Conservation (phyloP, 305 asterid species). For the Striga hermonthica region DNA sequence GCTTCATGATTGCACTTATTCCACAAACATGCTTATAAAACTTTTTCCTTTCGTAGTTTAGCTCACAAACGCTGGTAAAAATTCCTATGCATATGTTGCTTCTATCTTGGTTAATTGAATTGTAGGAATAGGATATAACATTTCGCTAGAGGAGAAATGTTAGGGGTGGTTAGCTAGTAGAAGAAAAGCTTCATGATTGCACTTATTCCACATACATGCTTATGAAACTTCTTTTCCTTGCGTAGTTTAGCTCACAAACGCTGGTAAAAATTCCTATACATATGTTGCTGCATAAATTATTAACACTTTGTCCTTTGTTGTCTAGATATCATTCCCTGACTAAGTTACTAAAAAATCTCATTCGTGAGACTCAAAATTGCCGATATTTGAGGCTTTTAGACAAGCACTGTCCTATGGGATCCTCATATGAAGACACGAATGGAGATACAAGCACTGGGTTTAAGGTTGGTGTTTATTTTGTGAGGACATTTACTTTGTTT, state of each 20-base stretch:
- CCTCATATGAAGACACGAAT: slow-evolving; percentile 36
- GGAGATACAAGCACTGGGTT: slow-evolving; percentile 28
- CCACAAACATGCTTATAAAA: not conserved
- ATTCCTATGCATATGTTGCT: not conserved
- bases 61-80: slow-evolving; percentile 12
- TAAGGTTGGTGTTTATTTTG: slow-evolving; percentile 46
- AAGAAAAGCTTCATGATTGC: not conserved
- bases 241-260: slow-evolving; percentile 13
- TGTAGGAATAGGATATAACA: not conserved
- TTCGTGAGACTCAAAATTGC: slow-evolving; percentile 51
- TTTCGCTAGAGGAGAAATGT: not conserved
- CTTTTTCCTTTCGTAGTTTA: not conserved
- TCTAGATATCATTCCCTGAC: slow-evolving; percentile 64
- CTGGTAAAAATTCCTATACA: slow-evolving; percentile 1
- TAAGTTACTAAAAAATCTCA: slow-evolving; percentile 61
- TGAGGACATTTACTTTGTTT: slow-evolving; percentile 17
- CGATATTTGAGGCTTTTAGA: slow-evolving; percentile 60
- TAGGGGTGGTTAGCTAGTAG: not conserved
- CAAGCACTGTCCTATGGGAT: slow-evolving; percentile 60
- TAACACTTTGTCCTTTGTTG: slow-evolving; percentile 31
- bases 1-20: not conserved
- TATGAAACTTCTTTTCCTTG: not conserved
- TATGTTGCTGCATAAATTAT: slow-evolving; percentile 12
- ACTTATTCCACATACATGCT: slow-evolving; percentile 3
- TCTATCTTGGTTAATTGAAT: not conserved